These are phyloP conservation scores for Aspergillus japonicus DNA, from an alignment of 2,329 filamentous ascomycete genomes.

Conservation along the genomic window DNA sequence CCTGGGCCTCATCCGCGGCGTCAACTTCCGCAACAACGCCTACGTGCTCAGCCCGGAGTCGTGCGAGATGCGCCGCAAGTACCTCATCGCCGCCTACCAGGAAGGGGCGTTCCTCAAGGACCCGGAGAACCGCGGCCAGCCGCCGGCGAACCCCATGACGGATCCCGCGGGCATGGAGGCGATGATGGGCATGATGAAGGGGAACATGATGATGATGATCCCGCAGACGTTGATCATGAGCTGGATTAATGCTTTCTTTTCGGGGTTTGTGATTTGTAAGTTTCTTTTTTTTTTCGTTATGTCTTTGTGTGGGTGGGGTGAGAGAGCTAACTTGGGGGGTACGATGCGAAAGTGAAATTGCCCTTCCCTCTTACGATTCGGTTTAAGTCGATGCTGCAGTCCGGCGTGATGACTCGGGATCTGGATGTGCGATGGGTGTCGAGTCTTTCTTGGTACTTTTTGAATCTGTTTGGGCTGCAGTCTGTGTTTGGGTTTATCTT, in stretches of 20 bases:
- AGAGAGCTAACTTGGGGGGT: slow-evolving; percentile 10
- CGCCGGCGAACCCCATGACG: slow-evolving; percentile 87
- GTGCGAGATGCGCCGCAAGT: slow-evolving; percentile 78
- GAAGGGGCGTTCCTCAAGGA: slow-evolving; percentile 86
- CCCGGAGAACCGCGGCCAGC: slow-evolving; percentile 79
- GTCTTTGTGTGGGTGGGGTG: too few relatives aligned
- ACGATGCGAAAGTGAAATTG: slow-evolving; percentile 69
- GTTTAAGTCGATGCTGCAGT: slow-evolving; percentile 99
- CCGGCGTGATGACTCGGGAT: slow-evolving; percentile 90
- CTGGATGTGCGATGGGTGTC: slow-evolving; percentile 99
- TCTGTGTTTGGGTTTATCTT: slow-evolving; percentile 97
- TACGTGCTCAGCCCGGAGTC: slow-evolving; percentile 73
- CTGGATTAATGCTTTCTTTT: slow-evolving; percentile 99
- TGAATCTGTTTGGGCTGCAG: slow-evolving; percentile 94
- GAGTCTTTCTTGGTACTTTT: slow-evolving; percentile 97
- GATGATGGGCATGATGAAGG: slow-evolving; percentile 99
- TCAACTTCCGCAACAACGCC: slow-evolving; percentile 80
- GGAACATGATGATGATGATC: slow-evolving; percentile 99
- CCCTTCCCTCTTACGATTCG: slow-evolving; percentile 97
- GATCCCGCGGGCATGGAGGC: slow-evolving; percentile 97
- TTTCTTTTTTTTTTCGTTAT: slow-evolving; percentile 19
- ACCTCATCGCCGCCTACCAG: slow-evolving; percentile 77
- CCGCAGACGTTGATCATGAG: slow-evolving; percentile 99
- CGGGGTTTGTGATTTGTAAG: slow-evolving; percentile 93
- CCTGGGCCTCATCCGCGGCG: slow-evolving; percentile 76